Base-by-base conservation (phyloP, 2,329 filamentous ascomycete genomes). In the Cercospora citrullina region DNA sequence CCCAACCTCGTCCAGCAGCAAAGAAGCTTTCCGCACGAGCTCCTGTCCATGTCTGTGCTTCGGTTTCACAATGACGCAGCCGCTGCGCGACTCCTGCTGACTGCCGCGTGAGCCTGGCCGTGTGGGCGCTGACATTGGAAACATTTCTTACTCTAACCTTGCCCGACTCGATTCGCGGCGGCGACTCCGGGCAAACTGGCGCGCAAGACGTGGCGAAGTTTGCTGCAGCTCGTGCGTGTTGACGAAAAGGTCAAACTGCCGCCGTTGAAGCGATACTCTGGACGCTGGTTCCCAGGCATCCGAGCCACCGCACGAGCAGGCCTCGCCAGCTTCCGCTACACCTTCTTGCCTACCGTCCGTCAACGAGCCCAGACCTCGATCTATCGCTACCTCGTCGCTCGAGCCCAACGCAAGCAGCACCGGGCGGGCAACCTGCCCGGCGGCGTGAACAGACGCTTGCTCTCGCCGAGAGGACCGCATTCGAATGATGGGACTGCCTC, bases 341-440 rank as follows among this genome's bases (percentile, higher is more conserved):
- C 93, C 74, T 91, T 87, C 5, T 80, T 96, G 26, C 91, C 92
- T 12, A 82, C 84, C 61, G 85, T 92, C 74, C 91, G 90, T 75
- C 87, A 90, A 77, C 84, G 86, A 63, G 81, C 92, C 8, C 93
- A 96, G 80, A 89, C 89, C 42, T 87, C 89, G 65, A 88, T 97
- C 71, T 96, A 95, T 53, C 70, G 76, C 55, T 80, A 79, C 62
- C 75, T 79, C 55, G 69, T 77, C 33, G 73, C 77, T 31, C 71
- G 72, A 57, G 70, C 75, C 14, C 66, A 76, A 36, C 76, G 76
- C 64, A 74, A 75, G 69, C 70, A 74, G 42, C 63, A 69, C 51
- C 60, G 64, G 28, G 31, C 51, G 39, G 55, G 53, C 79, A 55
- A 30, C 21, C 33, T 66, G 23, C 28, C 64, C 53, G 60, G 64